Base-by-base conservation (phyloP, 2,329 filamentous ascomycete genomes). In the Pestalotiopsis sp. region DNA sequence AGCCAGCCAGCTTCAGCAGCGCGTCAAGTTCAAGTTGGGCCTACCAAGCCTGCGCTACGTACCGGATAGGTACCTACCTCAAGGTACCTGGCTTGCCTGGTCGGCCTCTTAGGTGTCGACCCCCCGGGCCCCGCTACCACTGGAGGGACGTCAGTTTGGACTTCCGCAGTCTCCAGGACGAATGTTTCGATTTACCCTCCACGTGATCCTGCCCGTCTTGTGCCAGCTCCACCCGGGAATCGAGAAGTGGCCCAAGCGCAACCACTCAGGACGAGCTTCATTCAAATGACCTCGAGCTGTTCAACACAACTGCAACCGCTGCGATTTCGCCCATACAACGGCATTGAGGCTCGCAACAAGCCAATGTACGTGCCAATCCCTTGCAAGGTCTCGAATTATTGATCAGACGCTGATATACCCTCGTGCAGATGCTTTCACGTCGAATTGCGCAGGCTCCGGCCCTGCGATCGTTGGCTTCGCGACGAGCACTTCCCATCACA, bases 361-460 rank as follows among this genome's bases (percentile, higher is more conserved):
- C 79, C 77, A 82, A 76, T 73, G 82, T 80, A 78, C 31, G 75
- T 70, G 20, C 7, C 73, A 72, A 76, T 74, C 9, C 38, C 38
- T 38, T 13, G 17, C 23, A 2, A 20, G 31, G 14, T 17, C n/a
- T 17, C 14, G 12, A 6, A 12, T 14, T 14, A n/a, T 20, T 36
- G 59, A 12, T 20, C 5, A 31, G 4, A 45, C 3, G 12, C 41
- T 73, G 65, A 72, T 17, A 17, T 3, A 20, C 27, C 6, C 57
- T 11, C 63, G 57, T 36, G 68, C 76, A 91, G 88, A 91, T 91
- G 89, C 84, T 91, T 79, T 83, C 85, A 73, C 85, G 85, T 81
- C 86, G 86, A 83, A 82, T 91, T 80, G 84, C 81, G 75, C 86
- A 86, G 82, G 84, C 82, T 69, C 78, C 82, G 75, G 80, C 81